Percentiles rank a stretch among this genome's conserved stretches.
Conservation (phyloP, 2,329 filamentous ascomycete genomes). For the Plenodomus lindquistii region DNA sequence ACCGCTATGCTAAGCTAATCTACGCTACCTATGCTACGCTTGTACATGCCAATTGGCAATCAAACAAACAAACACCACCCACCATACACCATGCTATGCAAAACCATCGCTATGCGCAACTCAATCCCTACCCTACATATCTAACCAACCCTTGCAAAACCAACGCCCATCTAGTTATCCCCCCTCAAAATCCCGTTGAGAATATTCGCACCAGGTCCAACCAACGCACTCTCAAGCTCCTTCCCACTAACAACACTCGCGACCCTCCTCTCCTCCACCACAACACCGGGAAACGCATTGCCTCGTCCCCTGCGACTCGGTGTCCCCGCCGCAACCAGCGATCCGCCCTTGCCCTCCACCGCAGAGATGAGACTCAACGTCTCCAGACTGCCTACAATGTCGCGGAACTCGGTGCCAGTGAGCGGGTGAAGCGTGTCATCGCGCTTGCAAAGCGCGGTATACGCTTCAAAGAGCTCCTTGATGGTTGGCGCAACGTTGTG, state of each 20-base stretch:
- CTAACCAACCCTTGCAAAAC: not conserved
- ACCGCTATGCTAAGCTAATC: constrained; percentile 9
- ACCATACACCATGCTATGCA: constrained; percentile 8
- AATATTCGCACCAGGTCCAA: constrained; percentile 52
- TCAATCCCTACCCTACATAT: not conserved
- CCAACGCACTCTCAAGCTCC: constrained; percentile 74
- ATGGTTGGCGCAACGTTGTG: constrained; percentile 72
- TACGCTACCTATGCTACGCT: constrained; percentile 7
- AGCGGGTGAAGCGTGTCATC: constrained; percentile 90
- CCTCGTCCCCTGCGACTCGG: constrained; percentile 69
- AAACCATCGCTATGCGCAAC: not conserved
- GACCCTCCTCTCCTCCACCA: constrained; percentile 74
- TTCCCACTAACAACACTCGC: constrained; percentile 79
- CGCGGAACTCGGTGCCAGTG: constrained; percentile 88
- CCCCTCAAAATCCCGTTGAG: constrained; percentile 40
- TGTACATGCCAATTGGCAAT: not conserved
- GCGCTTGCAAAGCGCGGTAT: constrained; percentile 77
- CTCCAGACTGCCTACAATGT: constrained; percentile 88
- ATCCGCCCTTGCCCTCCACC: constrained; percentile 72
- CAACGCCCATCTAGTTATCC: constrained; percentile 9
- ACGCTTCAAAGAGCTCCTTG: constrained; percentile 82
- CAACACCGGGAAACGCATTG: constrained; percentile 49
- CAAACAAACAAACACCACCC: not conserved
- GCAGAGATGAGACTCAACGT: constrained; percentile 78
- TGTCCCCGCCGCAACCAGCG: constrained; percentile 65